Conservation (phyloP, 495 filamentous ascomycete species). For the Barbatosphaeria neglecta region DNA sequence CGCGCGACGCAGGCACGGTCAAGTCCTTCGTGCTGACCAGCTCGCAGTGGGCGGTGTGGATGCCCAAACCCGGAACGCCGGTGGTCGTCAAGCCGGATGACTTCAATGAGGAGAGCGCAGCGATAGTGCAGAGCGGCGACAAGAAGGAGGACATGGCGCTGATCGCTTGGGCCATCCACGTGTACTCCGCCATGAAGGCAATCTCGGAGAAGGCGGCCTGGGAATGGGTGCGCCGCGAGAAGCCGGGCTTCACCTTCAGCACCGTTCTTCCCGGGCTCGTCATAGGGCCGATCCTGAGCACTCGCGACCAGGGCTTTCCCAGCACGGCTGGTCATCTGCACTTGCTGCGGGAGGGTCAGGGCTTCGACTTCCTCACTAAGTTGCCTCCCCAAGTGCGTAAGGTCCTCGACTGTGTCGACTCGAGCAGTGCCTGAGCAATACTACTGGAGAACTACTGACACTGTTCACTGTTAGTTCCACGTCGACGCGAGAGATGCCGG, state of each 20-base stretch:
- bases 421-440: too few relatives aligned
- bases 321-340: constrained; percentile 22
- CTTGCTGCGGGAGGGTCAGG: constrained; percentile 10
- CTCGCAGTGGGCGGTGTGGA: constrained; percentile 22
- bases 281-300: constrained; percentile 19
- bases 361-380: constrained; percentile 5
- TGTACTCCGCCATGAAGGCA: constrained; percentile 25
- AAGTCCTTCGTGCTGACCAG: constrained; percentile 17
- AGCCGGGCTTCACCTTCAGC: constrained; percentile 20
- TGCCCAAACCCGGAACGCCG: constrained; percentile 11
- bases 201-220: constrained; percentile 20
- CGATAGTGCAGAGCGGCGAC: constrained; percentile 11
- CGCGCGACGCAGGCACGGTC: constrained; percentile 6
- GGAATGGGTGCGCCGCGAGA: constrained; percentile 21
- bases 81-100: constrained; percentile 11
- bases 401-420: too few relatives aligned
- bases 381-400: constrained; percentile 21
- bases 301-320: constrained; percentile 10
- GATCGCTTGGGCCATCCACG: constrained; percentile 14
- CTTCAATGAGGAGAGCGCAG: constrained; percentile 19
- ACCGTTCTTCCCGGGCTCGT: constrained; percentile 19
- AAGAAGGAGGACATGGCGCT: not conserved
- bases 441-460: too few relatives aligned
- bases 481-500: constrained; percentile 17
- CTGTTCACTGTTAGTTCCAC: too few relatives aligned